Percentiles rank a stretch among this genome's conserved stretches.
These are phyloP conservation scores for Neurospora tetrasperma DNA, from an alignment of 495 filamentous ascomycete genomes.

Conservation along the genomic window DNA sequence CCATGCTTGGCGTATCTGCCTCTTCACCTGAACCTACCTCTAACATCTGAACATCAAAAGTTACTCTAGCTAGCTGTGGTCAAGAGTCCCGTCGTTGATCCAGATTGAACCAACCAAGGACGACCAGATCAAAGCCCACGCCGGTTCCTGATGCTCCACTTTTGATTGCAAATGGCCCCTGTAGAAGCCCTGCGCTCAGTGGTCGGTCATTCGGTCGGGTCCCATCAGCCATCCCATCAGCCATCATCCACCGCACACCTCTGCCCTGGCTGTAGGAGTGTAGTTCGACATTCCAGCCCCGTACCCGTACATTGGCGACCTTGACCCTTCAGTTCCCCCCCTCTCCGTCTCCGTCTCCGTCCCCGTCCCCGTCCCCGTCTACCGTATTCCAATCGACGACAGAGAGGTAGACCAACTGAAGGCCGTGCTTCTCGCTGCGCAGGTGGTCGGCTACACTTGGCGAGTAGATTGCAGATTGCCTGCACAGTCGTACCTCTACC, in stretches of 20 bases:
- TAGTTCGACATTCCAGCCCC: neutral
- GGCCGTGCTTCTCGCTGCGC: neutral
- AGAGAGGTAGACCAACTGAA: neutral
- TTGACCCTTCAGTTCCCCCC: neutral
- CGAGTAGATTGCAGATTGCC: neutral
- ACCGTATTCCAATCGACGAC: neutral
- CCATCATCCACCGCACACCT: neutral
- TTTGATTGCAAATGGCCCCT: constrained; percentile 16
- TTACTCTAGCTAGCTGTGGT: neutral
- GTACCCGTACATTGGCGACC: neutral
- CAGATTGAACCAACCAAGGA: neutral
- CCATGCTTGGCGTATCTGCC: too few relatives aligned
- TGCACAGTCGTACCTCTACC: neutral
- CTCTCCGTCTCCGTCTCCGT: neutral
- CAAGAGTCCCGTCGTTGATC: neutral
- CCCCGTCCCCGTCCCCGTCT: neutral
- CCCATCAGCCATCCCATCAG: neutral
- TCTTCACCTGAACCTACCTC: too few relatives aligned
- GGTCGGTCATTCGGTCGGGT: neutral
- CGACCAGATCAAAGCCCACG: constrained; percentile 1
- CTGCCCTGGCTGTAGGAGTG: neutral
- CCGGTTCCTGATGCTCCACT: constrained; percentile 15
- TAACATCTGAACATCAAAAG: neutral
- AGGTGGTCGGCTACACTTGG: neutral
- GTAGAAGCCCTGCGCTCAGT: neutral